phyloP scores from a whole-genome alignment of 2,329 filamentous ascomycete species.

The Penicillium psychrosexuale region DNA sequence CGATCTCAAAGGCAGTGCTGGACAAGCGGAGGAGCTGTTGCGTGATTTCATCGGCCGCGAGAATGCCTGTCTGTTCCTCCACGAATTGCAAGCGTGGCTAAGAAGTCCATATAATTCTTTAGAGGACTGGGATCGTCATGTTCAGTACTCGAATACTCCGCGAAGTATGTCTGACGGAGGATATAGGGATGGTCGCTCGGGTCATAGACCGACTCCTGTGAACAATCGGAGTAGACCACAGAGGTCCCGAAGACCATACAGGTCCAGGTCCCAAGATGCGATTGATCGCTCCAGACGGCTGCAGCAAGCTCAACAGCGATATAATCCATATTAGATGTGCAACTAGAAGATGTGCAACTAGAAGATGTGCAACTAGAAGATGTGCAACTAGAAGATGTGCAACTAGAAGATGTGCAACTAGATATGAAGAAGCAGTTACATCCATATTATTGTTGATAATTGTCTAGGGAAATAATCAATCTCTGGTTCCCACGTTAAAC shows the following conservation, averaged over 20 bases:
- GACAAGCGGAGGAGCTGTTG: slow-evolving; percentile 75
- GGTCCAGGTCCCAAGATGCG: neutral
- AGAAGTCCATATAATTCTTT: slow-evolving; percentile 72
- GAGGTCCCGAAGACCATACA: neutral
- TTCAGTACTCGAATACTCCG: slow-evolving; percentile 60
- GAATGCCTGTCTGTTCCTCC: slow-evolving; percentile 71
- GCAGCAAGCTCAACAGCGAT: slow-evolving; percentile 9
- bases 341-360: too few relatives aligned
- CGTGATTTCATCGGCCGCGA: slow-evolving; percentile 73
- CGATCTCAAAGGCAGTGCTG: slow-evolving; percentile 73
- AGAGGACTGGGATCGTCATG: slow-evolving; percentile 73
- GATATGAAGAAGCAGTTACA: neutral
- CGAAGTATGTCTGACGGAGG: neutral
- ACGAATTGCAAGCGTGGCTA: slow-evolving; percentile 80
- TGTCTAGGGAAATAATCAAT: neutral
- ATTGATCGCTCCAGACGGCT: slow-evolving; percentile 3
- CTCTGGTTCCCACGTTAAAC: too few relatives aligned
- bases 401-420: neutral
- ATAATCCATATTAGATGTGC: slow-evolving; percentile 1
- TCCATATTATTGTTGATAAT: neutral
- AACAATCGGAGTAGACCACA: neutral
- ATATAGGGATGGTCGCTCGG: slow-evolving; percentile 4
- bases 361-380: too few relatives aligned
- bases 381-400: too few relatives aligned
- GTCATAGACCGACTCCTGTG: slow-evolving; percentile 7